Percentiles rank a stretch among this genome's conserved stretches.
phyloP scores from a whole-genome alignment of 2,329 filamentous ascomycete species.

The Phialophora verrucosa region DNA sequence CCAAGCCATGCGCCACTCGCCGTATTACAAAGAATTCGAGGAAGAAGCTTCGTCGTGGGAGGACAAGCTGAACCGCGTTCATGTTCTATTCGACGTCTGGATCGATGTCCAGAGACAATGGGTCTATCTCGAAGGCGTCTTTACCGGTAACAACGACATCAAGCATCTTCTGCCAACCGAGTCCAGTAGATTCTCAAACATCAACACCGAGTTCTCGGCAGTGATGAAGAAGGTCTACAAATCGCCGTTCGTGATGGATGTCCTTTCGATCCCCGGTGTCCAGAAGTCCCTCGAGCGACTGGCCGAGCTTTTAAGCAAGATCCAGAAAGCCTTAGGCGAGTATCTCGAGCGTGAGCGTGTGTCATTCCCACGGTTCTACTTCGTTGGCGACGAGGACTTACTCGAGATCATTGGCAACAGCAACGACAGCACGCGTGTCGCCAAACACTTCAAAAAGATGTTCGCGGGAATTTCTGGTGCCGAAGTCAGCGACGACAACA shows the following conservation, averaged over 20 bases:
- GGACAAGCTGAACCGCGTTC: conserved; percentile 95
- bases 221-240: conserved; percentile 99
- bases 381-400: conserved; percentile 97
- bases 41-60: conserved; percentile 97
- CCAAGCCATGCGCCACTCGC: conserved; percentile 98
- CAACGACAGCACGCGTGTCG: conserved; percentile 93
- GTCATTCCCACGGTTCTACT: conserved; percentile 98
- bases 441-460: conserved; percentile 99
- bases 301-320: conserved; percentile 97
- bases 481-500: conserved; percentile 85
- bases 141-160: conserved; percentile 98
- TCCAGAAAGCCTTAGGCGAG: conserved; percentile 97
- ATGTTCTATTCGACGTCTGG: conserved; percentile 98
- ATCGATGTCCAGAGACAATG: conserved; percentile 99
- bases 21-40: conserved; percentile 99
- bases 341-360: conserved; percentile 98
- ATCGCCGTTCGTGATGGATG: conserved; percentile 91
- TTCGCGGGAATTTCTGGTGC: conserved; percentile 94
- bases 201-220: conserved; percentile 98
- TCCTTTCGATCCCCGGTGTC: conserved; percentile 91
- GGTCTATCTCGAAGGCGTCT: conserved; percentile 99
- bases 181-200: conserved; percentile 96
- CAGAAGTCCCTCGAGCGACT: conserved; percentile 95
- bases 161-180: conserved; percentile 97
- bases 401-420: conserved; percentile 99